Evolutionary conservation across 768 basidiomycete species (phyloP).

Genomic region (Lactarius sanguifluus): DNA sequence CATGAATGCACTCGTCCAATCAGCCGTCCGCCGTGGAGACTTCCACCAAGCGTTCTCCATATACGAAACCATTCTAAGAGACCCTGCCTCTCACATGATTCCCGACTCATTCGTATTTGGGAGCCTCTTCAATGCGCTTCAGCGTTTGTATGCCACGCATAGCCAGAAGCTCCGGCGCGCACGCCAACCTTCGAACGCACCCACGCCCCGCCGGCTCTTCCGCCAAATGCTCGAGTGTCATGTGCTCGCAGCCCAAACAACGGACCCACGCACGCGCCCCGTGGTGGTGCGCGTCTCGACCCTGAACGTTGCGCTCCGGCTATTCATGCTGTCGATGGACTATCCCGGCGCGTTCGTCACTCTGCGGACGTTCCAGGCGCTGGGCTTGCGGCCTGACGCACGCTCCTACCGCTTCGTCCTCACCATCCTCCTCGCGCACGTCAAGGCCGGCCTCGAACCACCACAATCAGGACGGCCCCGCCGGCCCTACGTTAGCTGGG

Average conservation of each 20-base stretch:
- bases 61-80: constrained; percentile 42
- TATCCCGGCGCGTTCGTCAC: constrained; percentile 24
- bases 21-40: constrained; percentile 38
- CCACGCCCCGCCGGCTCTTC: constrained; percentile 23
- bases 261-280: not conserved
- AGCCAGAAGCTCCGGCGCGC: not conserved
- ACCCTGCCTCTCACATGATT: constrained; percentile 36
- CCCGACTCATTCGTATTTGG: constrained; percentile 35
- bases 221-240: constrained; percentile 29
- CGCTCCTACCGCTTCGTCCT: constrained; percentile 26
- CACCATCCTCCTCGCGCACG: constrained; percentile 19
- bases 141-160: not conserved
- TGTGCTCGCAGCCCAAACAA: not conserved
- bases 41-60: constrained; percentile 43
- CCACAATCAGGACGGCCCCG: too few species aligned
- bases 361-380: constrained; percentile 13
- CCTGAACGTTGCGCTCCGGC: constrained; percentile 25
- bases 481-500: constrained; percentile 9
- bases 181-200: constrained; percentile 9
- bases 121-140: constrained; percentile 28
- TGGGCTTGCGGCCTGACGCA: constrained; percentile 20
- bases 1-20: constrained; percentile 51
- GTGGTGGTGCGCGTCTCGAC: constrained; percentile 17
- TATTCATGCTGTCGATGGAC: constrained; percentile 26
- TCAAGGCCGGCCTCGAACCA: not conserved